Percentiles rank a stretch among this genome's conserved stretches.
phyloP scores from a whole-genome alignment of 768 basidiomycete genomes.

The Podaxis sp. region DNA sequence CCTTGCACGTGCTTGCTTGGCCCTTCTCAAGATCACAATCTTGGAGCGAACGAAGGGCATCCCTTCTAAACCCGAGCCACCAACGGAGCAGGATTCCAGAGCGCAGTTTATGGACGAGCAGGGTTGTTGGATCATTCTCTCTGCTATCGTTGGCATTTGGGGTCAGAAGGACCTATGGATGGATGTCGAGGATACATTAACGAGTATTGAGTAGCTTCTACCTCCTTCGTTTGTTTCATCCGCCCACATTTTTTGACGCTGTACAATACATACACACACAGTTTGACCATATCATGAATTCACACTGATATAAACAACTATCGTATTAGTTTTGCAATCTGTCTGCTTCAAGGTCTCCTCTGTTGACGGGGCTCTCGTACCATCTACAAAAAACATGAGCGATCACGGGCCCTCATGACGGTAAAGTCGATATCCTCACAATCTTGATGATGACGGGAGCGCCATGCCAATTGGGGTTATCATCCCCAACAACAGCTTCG shows the following conservation, averaged over 20 bases:
- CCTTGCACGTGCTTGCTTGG: constrained; percentile 70
- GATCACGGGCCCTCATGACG: too few species aligned
- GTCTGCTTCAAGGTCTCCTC: background rate
- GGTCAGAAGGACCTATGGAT: constrained; percentile 80
- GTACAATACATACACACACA: background rate
- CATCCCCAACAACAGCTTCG: constrained; percentile 21
- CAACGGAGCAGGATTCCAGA: constrained; percentile 1
- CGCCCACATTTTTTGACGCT: background rate
- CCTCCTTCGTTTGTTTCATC: background rate
- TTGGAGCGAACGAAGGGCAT: constrained; percentile 30
- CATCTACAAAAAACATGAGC: constrained; percentile 21
- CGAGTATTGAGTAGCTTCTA: background rate
- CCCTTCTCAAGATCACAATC: constrained; percentile 33
- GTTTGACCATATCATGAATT: background rate
- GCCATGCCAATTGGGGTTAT: constrained; percentile 26
- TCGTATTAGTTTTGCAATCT: background rate
- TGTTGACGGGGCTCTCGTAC: constrained; percentile 18
- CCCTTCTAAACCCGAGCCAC: constrained; percentile 16
- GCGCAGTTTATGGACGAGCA: constrained; percentile 33
- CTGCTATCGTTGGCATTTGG: constrained; percentile 68
- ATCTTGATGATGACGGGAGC: constrained; percentile 23
- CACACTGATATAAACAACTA: background rate
- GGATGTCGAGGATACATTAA: constrained; percentile 63
- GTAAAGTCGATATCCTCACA: constrained; percentile 17
- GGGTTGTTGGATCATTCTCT: constrained; percentile 76